Percentiles rank a stretch among this genome's conserved stretches.
Conservation (phyloP, 352 stramenopile genomes). For the Phytophthora lateralis region DNA sequence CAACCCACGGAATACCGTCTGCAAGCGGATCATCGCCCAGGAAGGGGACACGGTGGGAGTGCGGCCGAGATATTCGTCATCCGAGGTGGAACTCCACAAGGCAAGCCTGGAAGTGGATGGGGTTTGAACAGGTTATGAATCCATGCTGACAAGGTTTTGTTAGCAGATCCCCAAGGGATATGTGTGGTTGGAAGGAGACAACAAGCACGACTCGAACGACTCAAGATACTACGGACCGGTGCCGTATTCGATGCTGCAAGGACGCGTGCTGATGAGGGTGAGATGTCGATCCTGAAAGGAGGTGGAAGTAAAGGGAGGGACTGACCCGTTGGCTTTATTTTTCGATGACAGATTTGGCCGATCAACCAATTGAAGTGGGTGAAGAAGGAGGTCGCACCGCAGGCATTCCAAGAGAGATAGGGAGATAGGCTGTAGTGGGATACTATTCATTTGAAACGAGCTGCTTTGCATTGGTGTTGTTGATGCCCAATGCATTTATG, state of each 20-base stretch:
- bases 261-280: slow-evolving; percentile 88
- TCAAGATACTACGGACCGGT: slow-evolving; percentile 96
- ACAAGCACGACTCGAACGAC: slow-evolving; percentile 95
- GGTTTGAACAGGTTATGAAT: background rate
- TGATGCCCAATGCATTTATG: background rate
- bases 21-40: slow-evolving; percentile 88
- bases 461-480: background rate
- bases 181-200: slow-evolving; percentile 98
- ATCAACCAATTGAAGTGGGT: slow-evolving; percentile 70
- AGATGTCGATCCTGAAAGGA: slow-evolving; percentile 28
- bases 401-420: slow-evolving; percentile 67
- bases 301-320: background rate
- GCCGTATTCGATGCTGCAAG: slow-evolving; percentile 91
- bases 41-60: slow-evolving; percentile 86
- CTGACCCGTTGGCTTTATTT: background rate
- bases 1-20: slow-evolving; percentile 86
- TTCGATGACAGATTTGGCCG: slow-evolving; percentile 72
- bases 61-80: slow-evolving; percentile 67
- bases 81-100: slow-evolving; percentile 79
- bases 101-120: slow-evolving; percentile 13
- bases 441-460: slow-evolving; percentile 4
- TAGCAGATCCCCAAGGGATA: slow-evolving; percentile 87
- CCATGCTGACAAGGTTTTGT: background rate
- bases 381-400: slow-evolving; percentile 54
- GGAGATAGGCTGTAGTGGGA: background rate